Evolutionary conservation across 2,329 filamentous ascomycete genomes (phyloP), one percentile per base, ranked within the genome.

Genomic region (Monosporascus ibericus): DNA sequence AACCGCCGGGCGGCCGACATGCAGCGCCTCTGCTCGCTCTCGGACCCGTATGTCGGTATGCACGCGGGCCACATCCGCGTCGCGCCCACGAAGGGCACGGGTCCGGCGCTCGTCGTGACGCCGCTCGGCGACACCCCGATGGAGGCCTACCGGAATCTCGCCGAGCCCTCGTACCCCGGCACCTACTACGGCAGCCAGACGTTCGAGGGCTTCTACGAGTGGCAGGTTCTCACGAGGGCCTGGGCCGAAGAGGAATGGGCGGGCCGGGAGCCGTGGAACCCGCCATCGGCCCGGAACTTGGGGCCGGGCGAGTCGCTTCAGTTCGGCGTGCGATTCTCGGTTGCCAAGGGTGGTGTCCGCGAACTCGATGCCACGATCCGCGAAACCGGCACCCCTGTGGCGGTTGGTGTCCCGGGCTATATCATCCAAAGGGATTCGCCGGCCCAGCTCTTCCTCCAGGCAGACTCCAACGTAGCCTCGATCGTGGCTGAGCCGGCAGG

Each of bases 191-290:
- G 68, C 5, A 77, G 74, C 46, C 80, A 84, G 57, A 78, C 75
- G 0, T 85, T 80, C 53, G 81, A 85, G 58, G 81, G 80, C 0
- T 75, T 80, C 55, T 85, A 84, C 53, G 79, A 82, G 57, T 85
- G 80, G 80, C 76, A 82, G 57, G 72, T 77, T 0, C 70, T 79
- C 49, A 76, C 72, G 14, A 71, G 74, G 51, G 80, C 80, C 0
- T 84, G 74, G 65, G 77, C 77, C 0, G 76, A 82, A 54, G 75
- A 74, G 0, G 79, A 84, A 58, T 85, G 81, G 81, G 70, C 68
- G 1, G 60, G 52, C 0, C 67, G 64, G 0, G 61, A 69, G 2
- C 80, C 81, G 0, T 85, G 82, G 82, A 85, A 84, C 57, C 39
- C 64, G 3, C 72, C 80, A 0, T 77, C 76, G 0, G 79, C 79